phyloP scores from a whole-genome alignment of 2,329 filamentous ascomycete species.

The Dothiorella sarmentorum region DNA sequence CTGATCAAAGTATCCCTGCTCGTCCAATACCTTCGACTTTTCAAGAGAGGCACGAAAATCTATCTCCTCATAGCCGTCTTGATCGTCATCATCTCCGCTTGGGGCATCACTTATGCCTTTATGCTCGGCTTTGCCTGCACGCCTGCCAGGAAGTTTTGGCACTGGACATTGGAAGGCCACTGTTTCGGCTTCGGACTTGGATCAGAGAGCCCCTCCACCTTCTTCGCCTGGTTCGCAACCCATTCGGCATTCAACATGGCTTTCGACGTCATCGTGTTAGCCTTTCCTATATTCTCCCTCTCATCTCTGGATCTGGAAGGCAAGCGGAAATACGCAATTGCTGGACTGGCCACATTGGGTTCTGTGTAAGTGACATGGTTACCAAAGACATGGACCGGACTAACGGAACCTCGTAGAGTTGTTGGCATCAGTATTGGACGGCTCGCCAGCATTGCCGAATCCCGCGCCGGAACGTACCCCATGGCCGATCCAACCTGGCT shows the following conservation, averaged over 20 bases:
- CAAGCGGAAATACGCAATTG: slow-evolving; percentile 29
- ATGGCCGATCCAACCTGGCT: slow-evolving; percentile 31
- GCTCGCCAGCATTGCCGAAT: slow-evolving; percentile 28
- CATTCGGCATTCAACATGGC: slow-evolving; percentile 34
- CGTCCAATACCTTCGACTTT: slow-evolving; percentile 37
- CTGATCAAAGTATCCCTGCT: slow-evolving; percentile 39
- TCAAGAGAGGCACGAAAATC: slow-evolving; percentile 25
- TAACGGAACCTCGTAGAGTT: slow-evolving; percentile 24
- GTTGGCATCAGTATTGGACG: slow-evolving; percentile 30
- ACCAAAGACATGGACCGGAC: background rate
- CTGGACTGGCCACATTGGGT: slow-evolving; percentile 24
- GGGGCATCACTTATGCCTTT: slow-evolving; percentile 32
- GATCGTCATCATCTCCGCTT: slow-evolving; percentile 26
- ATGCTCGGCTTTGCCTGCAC: slow-evolving; percentile 32
- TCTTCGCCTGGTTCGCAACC: slow-evolving; percentile 30
- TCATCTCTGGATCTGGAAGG: slow-evolving; percentile 28
- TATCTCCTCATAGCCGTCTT: slow-evolving; percentile 24
- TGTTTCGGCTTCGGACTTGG: slow-evolving; percentile 35
- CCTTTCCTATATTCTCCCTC: slow-evolving; percentile 34
- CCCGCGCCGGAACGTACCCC: slow-evolving; percentile 32
- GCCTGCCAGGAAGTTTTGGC: slow-evolving; percentile 33
- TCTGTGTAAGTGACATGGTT: slow-evolving; percentile 28
- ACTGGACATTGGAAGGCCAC: slow-evolving; percentile 22
- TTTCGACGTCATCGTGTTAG: slow-evolving; percentile 31
- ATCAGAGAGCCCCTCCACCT: slow-evolving; percentile 26